Percentiles rank a stretch among this genome's conserved stretches.
Conservation (phyloP, 2,329 filamentous ascomycete species). For the Fusarium avenaceum region DNA sequence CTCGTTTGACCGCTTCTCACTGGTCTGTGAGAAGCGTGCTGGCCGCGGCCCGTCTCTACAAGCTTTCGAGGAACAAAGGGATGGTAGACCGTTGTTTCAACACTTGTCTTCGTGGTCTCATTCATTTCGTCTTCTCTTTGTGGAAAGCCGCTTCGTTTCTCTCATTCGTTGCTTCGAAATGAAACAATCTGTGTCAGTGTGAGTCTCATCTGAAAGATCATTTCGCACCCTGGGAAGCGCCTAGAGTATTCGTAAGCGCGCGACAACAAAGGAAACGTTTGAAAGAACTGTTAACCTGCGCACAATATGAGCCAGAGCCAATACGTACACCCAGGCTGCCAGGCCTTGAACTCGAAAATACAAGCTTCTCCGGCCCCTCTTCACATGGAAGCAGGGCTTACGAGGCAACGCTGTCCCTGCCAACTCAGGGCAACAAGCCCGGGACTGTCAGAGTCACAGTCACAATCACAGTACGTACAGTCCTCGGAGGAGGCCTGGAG, state of each 20-base stretch:
- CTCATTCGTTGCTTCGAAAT: constrained; percentile 29
- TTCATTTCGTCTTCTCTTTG: constrained; percentile 26
- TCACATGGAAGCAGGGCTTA: constrained; percentile 3
- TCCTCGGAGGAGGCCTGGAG: constrained; percentile 7
- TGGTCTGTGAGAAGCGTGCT: constrained; percentile 35
- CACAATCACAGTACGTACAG: not conserved
- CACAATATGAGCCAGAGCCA: constrained; percentile 28
- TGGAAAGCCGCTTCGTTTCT: constrained; percentile 7
- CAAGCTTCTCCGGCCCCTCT: constrained; percentile 7
- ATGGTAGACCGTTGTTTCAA: constrained; percentile 45
- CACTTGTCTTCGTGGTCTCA: constrained; percentile 25
- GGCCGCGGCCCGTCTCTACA: constrained; percentile 33
- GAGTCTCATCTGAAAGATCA: constrained; percentile 15
- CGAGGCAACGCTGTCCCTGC: constrained; percentile 13
- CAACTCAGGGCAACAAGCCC: constrained; percentile 27
- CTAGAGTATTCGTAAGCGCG: constrained; percentile 18
- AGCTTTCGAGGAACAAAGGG: constrained; percentile 36
- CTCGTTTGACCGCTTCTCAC: constrained; percentile 34
- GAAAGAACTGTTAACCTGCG: not conserved
- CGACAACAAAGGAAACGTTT: constrained; percentile 21
- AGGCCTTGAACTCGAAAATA: constrained; percentile 6
- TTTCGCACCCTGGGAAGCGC: constrained; percentile 1
- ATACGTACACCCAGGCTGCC: not conserved
- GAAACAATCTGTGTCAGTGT: constrained; percentile 22
- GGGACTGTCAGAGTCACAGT: not conserved